Evolutionary conservation across 176 grass and related monocot genomes (phyloP), one percentile per base, ranked within the genome.

Genomic region (Neostapfia colusana): DNA sequence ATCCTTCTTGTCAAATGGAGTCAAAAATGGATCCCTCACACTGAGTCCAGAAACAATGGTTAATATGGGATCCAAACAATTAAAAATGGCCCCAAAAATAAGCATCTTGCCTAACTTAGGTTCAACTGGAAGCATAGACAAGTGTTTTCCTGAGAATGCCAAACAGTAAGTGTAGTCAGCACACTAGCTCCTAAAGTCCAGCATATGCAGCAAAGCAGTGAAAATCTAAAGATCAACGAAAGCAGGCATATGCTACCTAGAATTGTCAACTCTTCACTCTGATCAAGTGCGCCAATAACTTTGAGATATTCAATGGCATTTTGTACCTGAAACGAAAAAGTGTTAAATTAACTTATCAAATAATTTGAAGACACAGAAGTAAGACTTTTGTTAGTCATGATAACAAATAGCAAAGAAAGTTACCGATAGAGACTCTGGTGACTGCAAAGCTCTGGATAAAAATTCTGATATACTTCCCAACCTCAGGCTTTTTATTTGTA

Each of bases 21-120:
- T 90, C 73, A 95, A 83, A 78, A 98, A 95, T 57, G 95, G 95
- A 74, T 95, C 95, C 85, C 95, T 92, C 65, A 92, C 91, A 26
- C 91, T 95, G 75, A 98, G 80, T 62, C 95, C 95, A 80, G 95
- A 88, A 86, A 98, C 95, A 27, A 95, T 91, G 53, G 95, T 98
- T 66, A 98, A 80, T 70, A 94, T 78, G 54, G 95, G 95, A 85
- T 94, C 89, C 43, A 98, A 82, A 79, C 91, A 94, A 70, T 94
- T 98, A 89, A 98, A 98, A 68, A 98, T 98, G 69, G 95, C 91
- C 72, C 95, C 95, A 66, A 88, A 94, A 70, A 97, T 91, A 23
- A 97, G 94, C 94, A 97, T 97, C 77, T 97, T 97, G 14, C 94
- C 94, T 72, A 97, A 84, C 73, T 98, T 98, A 53, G 95, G 95